phyloP scores from a whole-genome alignment of 2,329 filamentous ascomycete species.

The Aspergillus pseudoterreus region DNA sequence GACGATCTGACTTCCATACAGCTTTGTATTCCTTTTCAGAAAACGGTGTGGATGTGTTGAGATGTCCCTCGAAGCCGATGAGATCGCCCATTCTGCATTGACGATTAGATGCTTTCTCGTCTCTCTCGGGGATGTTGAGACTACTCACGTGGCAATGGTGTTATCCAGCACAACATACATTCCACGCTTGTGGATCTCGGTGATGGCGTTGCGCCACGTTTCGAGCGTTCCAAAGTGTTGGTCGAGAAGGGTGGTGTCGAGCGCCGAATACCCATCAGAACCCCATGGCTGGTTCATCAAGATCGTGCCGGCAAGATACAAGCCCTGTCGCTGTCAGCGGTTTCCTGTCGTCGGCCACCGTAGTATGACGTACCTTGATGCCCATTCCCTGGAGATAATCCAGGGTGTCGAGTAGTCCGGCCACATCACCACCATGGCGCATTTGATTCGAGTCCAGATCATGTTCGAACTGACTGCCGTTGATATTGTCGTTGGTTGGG shows the following conservation, averaged over 20 bases:
- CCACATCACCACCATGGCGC: slow-evolving; percentile 60
- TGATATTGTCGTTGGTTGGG: slow-evolving; percentile 61
- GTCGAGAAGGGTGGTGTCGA: slow-evolving; percentile 62
- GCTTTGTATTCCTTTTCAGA: slow-evolving; percentile 55
- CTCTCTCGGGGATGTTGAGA: background rate
- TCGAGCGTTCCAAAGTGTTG: slow-evolving; percentile 59
- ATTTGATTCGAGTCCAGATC: slow-evolving; percentile 60
- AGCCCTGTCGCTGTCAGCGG: slow-evolving; percentile 35
- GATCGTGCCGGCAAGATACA: slow-evolving; percentile 61
- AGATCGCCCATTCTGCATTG: slow-evolving; percentile 51
- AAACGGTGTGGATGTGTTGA: slow-evolving; percentile 58
- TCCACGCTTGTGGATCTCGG: slow-evolving; percentile 57
- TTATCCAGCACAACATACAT: slow-evolving; percentile 68
- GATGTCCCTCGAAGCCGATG: slow-evolving; percentile 58
- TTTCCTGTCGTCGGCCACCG: too few relatives aligned
- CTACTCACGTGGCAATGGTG: slow-evolving; percentile 57
- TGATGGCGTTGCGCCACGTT: slow-evolving; percentile 55
- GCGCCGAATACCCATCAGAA: slow-evolving; percentile 56
- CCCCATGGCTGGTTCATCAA: slow-evolving; percentile 65
- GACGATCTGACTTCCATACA: slow-evolving; percentile 52
- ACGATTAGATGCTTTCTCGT: background rate
- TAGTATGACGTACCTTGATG: slow-evolving; percentile 47
- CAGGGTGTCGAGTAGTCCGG: slow-evolving; percentile 56
- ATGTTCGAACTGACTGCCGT: slow-evolving; percentile 59
- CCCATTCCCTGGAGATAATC: slow-evolving; percentile 65